Evolutionary conservation across 768 basidiomycete species (phyloP), one percentile per base, ranked within the genome.

Genomic region (Tulasnella sp.): DNA sequence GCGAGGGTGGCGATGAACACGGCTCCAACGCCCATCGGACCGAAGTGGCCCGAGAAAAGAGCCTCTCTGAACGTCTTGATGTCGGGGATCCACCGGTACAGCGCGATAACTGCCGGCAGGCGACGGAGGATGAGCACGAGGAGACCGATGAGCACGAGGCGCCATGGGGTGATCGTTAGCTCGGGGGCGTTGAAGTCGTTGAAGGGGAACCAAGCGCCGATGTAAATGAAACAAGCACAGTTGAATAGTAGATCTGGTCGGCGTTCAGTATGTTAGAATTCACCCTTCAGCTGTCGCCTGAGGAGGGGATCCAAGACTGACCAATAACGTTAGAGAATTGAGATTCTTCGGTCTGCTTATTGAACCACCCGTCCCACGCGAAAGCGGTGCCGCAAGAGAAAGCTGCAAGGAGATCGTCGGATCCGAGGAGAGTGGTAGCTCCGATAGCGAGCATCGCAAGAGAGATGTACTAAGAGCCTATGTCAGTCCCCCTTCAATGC

Each of bases 161-260:
- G 87, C 93, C 95, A 95, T 13, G 93, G 91, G 61, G 87, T 89
- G 72, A 99, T 86, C 1, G 91, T 91, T 81, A 92, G 86, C 61
- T 85, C 86, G 11, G 85, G 84, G 82, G 94, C 88, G 79, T 86
- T 85, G 86, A 97, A 99, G 72, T 88, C 87, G 82, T 88, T 83
- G 84, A 99, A 99, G 0, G 98, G 98, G 89, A 96, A 96, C 91
- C 96, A 96, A 44, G 97, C 96, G 79, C 98, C 98, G 79, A 99
- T 92, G 82, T 93, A 98, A 73, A 98, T 91, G 86, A 99, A 98
- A 4, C 93, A 83, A 39, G 95, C 94, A 80, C 95, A 89, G 85
- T 98, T 98, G 89, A 98, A 97, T 78, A 99, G 87, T 80, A 98
- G 86, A 84, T 99, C 79, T 78, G 39, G 37, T 23, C 48, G 35